Base-by-base conservation (phyloP, 768 basidiomycete genomes). In the Asterophora lycoperdoides region DNA sequence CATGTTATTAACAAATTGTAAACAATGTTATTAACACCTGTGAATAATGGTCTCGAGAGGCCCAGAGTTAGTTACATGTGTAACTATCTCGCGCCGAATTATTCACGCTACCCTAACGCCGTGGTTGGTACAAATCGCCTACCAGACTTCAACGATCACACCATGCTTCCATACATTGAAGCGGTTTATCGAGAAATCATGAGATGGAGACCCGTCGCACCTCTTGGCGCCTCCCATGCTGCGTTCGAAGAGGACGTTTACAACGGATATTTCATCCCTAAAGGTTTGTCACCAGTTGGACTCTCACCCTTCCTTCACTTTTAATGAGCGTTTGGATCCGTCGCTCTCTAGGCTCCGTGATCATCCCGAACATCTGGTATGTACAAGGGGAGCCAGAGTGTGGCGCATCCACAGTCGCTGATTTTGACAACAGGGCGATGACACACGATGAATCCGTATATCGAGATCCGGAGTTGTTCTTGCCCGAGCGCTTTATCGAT, bases 401-500 rank as follows among this genome's bases (percentile, higher is more conserved):
- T 30, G 33, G 17, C 23, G n/a, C 13, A 11, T 29, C n/a, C n/a
- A n/a, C n/a, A 9, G 37, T 48, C 2, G 42, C 51, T 46, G 38
- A 59, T 34, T 42, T 44, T 30, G 51, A 49, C 19, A 39, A 48
- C 47, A 77, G 75, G 74, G 73, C 64, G 2, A 71, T 77, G n/a
- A n/a, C n/a, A n/a, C n/a, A n/a, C n/a, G n/a, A n/a, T n/a, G n/a
- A n/a, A n/a, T n/a, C n/a, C n/a, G n/a, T n/a, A n/a, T n/a, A n/a
- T n/a, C n/a, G n/a, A n/a, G n/a, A n/a, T n/a, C n/a, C n/a, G n/a
- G n/a, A n/a, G n/a, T n/a, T n/a, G n/a, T n/a, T n/a, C n/a, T n/a
- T n/a, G n/a, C 83, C 84, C 4, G 77, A 79, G 49, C 70, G 83
- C 34, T 79, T 76, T 65, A 57, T 84, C 46, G 67, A 53, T 2